Evolutionary conservation across 768 basidiomycete genomes (phyloP), one percentile per base, ranked within the genome.

Genomic region (Neoboletus subvelutipes): DNA sequence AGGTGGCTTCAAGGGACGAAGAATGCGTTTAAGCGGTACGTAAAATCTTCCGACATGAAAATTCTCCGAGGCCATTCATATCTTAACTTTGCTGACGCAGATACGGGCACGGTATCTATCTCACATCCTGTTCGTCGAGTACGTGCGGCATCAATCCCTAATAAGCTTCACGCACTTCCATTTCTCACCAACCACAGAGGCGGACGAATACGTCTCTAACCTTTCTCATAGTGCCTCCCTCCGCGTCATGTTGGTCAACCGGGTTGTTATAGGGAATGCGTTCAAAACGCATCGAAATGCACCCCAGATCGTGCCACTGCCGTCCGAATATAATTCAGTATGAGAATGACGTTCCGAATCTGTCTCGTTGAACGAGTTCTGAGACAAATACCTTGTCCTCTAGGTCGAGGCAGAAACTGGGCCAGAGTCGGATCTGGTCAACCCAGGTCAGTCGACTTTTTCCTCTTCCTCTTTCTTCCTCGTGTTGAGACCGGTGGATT

Each of bases 151-250:
- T 45, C 45, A 45, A n/a, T 4, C 2, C 15, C 6, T 24, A 15
- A 9, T 47, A 24, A 24, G 4, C n/a, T 13, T 41, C 18, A 6
- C 26, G 6, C 22, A 4, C 24, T 36, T 26, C 29, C 22, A 28
- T 59, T 51, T 52, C 58, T 59, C 50, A 59, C n/a, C n/a, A 12
- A 46, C 33, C 7, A 12, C 8, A 59, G 58, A 59, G 50, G 58
- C 58, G 34, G 58, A 59, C 13, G 58, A 59, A 59, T 59, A 59
- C 57, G 57, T 59, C 50, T 59, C 57, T 52, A 59, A 59, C 50
- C 18, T 59, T 37, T 59, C 57, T 42, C 39, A 8, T n/a, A 48
- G 57, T 29, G 28, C 39, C 12, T 59, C 57, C 6, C 58, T 59
- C 28, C 58, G 50, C 18, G 57, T 47, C 28, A 59, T 59, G 58